phyloP scores from a whole-genome alignment of 2,329 filamentous ascomycete genomes.

The Neofusicoccum laricinum region DNA sequence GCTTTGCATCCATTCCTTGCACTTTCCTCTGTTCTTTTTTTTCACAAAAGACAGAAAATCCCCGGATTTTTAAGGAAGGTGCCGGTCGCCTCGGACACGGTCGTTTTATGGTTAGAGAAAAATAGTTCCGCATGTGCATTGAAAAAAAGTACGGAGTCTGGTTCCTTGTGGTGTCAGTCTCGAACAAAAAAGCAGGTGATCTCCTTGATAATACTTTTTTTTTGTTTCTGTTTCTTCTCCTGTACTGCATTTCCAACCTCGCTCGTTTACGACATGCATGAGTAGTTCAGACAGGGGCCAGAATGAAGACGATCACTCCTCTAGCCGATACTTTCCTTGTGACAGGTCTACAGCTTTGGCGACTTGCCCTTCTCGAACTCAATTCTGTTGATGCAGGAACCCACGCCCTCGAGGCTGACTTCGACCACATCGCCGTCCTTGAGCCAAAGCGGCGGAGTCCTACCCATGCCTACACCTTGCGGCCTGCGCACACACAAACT shows the following conservation, averaged over 20 bases:
- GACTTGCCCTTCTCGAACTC: slow-evolving; percentile 27
- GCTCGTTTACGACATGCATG: background rate
- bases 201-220: background rate
- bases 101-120: background rate
- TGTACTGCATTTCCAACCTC: no score
- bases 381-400: slow-evolving; percentile 33
- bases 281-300: background rate
- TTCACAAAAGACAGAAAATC: background rate
- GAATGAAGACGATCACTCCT: background rate
- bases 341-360: background rate
- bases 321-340: background rate
- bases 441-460: slow-evolving; percentile 13
- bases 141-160: no score
- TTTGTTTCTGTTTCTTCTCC: background rate
- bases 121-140: background rate
- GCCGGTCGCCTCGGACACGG: background rate
- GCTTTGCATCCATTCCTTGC: background rate
- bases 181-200: background rate
- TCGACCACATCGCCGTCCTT: slow-evolving; percentile 29
- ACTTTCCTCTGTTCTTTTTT: background rate
- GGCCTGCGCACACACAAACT: background rate
- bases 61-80: background rate
- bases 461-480: slow-evolving; percentile 10
- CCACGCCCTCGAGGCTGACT: slow-evolving; percentile 34
- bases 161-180: background rate